Evolutionary conservation across 164 flowering plant species (phyloP).

Genomic region (Taxillus chinensis): DNA sequence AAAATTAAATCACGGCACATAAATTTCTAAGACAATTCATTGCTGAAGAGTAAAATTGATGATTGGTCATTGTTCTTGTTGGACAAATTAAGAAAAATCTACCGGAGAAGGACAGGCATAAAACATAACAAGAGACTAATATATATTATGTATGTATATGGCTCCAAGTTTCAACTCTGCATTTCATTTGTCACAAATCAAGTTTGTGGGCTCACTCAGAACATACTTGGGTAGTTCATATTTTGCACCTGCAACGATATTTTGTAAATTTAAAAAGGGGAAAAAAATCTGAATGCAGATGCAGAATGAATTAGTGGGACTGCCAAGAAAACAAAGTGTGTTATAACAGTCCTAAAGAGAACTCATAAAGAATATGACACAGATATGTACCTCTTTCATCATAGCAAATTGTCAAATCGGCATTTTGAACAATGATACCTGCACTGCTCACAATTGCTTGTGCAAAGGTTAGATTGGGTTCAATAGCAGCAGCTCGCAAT

Average conservation of each 20-base stretch:
- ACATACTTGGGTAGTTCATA: neutral
- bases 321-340: neutral
- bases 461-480: neutral
- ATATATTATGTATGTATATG: no score
- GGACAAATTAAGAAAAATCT: no score
- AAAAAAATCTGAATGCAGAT: neutral
- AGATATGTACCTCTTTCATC: neutral
- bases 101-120: no score
- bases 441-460: neutral
- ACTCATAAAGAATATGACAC: no score
- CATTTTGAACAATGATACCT: neutral
- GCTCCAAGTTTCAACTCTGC: no score
- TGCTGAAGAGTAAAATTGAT: no score
- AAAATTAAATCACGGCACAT: no score
- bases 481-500: neutral
- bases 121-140: no score
- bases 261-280: neutral
- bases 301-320: no score
- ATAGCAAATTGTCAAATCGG: neutral
- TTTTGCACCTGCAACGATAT: neutral
- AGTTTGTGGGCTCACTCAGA: neutral
- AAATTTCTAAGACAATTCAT: no score
- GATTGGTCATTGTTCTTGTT: no score
- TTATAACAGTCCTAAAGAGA: neutral
- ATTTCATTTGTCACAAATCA: neutral